Base-by-base conservation (phyloP, 371 early-diverging fungal species). In the Circinella umbellata region DNA sequence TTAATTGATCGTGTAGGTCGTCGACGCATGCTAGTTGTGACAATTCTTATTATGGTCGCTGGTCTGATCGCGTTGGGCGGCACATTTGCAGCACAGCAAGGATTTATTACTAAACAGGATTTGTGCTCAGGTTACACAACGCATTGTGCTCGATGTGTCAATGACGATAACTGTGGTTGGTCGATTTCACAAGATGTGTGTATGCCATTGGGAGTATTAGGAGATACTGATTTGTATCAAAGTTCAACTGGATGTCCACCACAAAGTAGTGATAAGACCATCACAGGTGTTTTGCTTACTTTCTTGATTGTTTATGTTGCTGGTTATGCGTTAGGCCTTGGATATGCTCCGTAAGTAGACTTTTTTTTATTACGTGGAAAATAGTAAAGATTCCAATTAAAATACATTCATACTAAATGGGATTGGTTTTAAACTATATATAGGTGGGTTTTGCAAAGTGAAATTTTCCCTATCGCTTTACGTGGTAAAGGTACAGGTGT, bases 401-500 rank as follows among this genome's bases (percentile, higher is more conserved):
- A 34, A 34, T 4, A 14, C 9, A 34, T 13, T 10, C 51, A 6
- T 18, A 27, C n/a, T 35, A n/a, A 54, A 34, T 48, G 3, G 18
- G 27, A 27, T 20, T 15, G 3, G 34, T 39, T 20, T 51, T 57
- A 35, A 9, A 35, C 15, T 38, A 7, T 3, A 54, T 63, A 46
- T 35, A 60, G 38, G 35, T 90, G 54, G 90, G 88, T 89, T 37
- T 81, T 88, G 35, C 88, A 89, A 69, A 85, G 88, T 47, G 91
- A 91, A 71, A 73, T 89, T 49, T 89, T 91, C 64, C 79, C 88
- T 3, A 80, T 86, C 46, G 78, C 82, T 15, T 77, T 89, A 59
- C 83, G 89, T 47, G 89, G 89, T 39, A 85, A 87, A 69, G 89
- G 87, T 4, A 87, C 83, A 37, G 91, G 90, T 54, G 74, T 89